These are phyloP conservation scores for Epichloe uncinata DNA, from an alignment of 2,329 filamentous ascomycete species.

Conservation along the genomic window DNA sequence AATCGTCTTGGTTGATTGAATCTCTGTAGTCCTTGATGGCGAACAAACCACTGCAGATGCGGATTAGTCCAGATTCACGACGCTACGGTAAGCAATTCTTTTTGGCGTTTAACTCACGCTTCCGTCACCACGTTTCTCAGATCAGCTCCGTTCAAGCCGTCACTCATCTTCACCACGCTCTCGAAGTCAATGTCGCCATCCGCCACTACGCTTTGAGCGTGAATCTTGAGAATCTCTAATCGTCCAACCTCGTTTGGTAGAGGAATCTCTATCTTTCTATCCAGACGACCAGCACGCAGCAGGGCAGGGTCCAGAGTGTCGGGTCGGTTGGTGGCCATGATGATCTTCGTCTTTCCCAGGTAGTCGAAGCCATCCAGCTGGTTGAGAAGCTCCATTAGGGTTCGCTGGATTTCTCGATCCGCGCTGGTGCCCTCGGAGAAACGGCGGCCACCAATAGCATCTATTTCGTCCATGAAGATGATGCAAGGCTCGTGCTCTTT, in stretches of 20 bases:
- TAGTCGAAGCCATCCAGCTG: conserved; percentile 99
- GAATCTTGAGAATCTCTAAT: conserved; percentile 96
- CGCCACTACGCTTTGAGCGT: conserved; percentile 70
- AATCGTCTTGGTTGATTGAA: conserved; percentile 93
- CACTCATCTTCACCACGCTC: conserved; percentile 99
- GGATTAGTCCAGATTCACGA: not conserved
- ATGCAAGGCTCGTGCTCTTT: conserved; percentile 99
- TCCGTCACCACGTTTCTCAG: conserved; percentile 95
- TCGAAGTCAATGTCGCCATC: conserved; percentile 98
- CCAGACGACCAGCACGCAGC: conserved; percentile 81
- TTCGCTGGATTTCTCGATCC: conserved; percentile 95
- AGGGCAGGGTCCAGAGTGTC: conserved; percentile 92
- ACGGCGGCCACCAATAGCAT: conserved; percentile 89
- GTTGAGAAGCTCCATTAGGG: conserved; percentile 96
- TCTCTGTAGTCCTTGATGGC: conserved; percentile 98
- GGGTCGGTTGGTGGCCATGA: conserved; percentile 97
- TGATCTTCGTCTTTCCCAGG: conserved; percentile 98
- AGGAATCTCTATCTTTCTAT: conserved; percentile 96
- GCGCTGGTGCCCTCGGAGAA: conserved; percentile 97
- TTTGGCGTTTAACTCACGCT: conserved; percentile 55
- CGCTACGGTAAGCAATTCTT: not conserved
- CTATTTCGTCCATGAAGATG: conserved; percentile 99
- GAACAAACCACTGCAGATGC: conserved; percentile 60
- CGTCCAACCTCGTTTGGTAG: conserved; percentile 94
- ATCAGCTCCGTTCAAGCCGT: conserved; percentile 94